These are phyloP conservation scores for Penicillium sp. DNA, from an alignment of 2,329 filamentous ascomycete species.

Conservation along the genomic window DNA sequence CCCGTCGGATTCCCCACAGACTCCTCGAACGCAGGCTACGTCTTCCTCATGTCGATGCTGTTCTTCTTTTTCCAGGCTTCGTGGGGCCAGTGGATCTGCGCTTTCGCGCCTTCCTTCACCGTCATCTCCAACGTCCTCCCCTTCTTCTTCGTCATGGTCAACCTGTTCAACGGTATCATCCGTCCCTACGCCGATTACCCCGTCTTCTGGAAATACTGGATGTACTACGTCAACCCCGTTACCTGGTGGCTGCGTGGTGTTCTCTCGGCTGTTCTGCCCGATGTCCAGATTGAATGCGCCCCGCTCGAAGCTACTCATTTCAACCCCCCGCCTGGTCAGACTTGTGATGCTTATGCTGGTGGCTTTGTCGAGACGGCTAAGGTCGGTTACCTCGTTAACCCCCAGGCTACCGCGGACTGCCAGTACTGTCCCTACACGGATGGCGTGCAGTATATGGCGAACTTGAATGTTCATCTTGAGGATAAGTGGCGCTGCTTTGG, in stretches of 20 bases:
- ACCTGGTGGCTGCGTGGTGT: conserved; percentile 67
- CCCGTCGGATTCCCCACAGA: conserved; percentile 61
- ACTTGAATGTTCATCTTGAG: conserved; percentile 45
- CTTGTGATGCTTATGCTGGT: conserved; percentile 57
- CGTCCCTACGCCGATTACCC: conserved; percentile 57
- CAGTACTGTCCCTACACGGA: conserved; percentile 60
- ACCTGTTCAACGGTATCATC: conserved; percentile 68
- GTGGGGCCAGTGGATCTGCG: conserved; percentile 79
- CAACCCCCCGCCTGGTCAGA: conserved; percentile 55
- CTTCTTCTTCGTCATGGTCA: conserved; percentile 73
- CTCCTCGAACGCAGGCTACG: conserved; percentile 59
- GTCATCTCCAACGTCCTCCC: conserved; percentile 67
- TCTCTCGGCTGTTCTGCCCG: conserved; percentile 53
- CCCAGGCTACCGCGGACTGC: conserved; percentile 51
- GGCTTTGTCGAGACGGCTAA: conserved; percentile 46
- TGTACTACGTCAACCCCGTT: conserved; percentile 59
- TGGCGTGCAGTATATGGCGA: conserved; percentile 59
- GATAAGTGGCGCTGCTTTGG: conserved; percentile 68
- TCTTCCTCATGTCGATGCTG: conserved; percentile 67
- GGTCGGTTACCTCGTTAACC: conserved; percentile 57
- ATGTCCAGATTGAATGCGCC: conserved; percentile 45
- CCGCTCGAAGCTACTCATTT: conserved; percentile 55
- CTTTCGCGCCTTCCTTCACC: conserved; percentile 69
- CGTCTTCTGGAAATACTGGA: conserved; percentile 65
- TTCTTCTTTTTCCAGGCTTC: conserved; percentile 67